Evolutionary conservation across 2,329 filamentous ascomycete genomes (phyloP).

Genomic region (Phaeoacremonium minimum): DNA sequence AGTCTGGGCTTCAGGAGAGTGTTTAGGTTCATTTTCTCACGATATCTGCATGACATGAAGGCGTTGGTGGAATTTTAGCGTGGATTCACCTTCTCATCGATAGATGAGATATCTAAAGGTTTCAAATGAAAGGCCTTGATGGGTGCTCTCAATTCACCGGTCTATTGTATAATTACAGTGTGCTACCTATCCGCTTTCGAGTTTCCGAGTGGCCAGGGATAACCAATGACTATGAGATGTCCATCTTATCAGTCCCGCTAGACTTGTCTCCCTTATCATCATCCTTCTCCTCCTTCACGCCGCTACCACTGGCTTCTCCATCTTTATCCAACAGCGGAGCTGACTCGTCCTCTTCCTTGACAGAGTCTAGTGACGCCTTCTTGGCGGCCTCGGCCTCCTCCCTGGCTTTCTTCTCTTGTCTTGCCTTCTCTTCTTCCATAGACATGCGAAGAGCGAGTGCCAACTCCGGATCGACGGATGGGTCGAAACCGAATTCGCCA

Average conservation of each 20-base stretch:
- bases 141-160: no score
- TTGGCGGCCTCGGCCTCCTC: constrained; percentile 80
- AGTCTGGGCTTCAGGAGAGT: no score
- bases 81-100: no score
- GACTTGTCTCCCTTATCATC: constrained; percentile 38
- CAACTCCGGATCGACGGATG: constrained; percentile 86
- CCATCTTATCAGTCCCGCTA: constrained; percentile 76
- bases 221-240: constrained; percentile 71
- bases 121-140: no score
- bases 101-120: no score
- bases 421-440: constrained; percentile 95
- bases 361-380: constrained; percentile 74
- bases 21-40: no score
- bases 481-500: constrained; percentile 81
- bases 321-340: constrained; percentile 57
- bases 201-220: no score
- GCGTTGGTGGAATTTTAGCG: no score
- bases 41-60: no score
- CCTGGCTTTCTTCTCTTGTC: constrained; percentile 45
- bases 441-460: constrained; percentile 94
- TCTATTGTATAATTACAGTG: no score
- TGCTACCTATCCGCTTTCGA: no score
- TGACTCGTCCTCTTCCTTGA: constrained; percentile 71
- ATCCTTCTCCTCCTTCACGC: constrained; percentile 43
- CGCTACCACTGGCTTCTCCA: constrained; percentile 61